Evolutionary conservation across 257 asterid species (phyloP).

Genomic region (Prunella vulgaris): DNA sequence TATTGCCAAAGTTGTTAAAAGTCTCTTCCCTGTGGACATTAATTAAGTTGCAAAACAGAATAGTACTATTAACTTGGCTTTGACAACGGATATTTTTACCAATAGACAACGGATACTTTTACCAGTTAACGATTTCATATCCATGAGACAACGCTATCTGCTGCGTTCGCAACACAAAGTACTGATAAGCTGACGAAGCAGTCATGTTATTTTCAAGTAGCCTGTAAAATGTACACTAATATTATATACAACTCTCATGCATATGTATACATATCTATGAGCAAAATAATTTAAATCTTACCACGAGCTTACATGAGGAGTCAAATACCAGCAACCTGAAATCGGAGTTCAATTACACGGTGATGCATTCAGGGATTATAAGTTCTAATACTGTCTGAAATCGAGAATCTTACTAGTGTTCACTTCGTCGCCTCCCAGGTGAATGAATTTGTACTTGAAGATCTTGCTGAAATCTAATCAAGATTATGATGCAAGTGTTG

Average conservation of each 20-base stretch:
- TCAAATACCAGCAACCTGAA: slow-evolving; percentile 76
- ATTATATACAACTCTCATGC: neutral
- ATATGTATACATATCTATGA: too few species aligned
- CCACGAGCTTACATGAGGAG: slow-evolving; percentile 70
- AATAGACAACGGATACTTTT: slow-evolving; percentile 45
- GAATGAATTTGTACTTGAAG: slow-evolving; percentile 80
- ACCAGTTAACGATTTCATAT: slow-evolving; percentile 91
- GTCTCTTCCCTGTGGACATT: slow-evolving; percentile 75
- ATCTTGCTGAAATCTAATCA: slow-evolving; percentile 78
- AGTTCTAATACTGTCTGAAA: neutral
- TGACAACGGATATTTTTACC: neutral
- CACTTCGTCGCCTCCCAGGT: slow-evolving; percentile 96
- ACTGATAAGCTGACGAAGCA: slow-evolving; percentile 54
- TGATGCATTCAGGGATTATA: neutral
- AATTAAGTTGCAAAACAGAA: neutral
- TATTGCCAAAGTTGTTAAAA: slow-evolving; percentile 70
- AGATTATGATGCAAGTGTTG: neutral
- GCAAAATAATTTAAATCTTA: slow-evolving; percentile 12
- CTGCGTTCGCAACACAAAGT: slow-evolving; percentile 74
- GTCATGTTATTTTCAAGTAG: slow-evolving; percentile 33
- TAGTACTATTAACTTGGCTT: neutral
- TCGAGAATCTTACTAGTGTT: slow-evolving; percentile 49
- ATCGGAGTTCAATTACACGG: neutral
- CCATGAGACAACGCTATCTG: slow-evolving; percentile 80
- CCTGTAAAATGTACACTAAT: slow-evolving; percentile 37